Conservation (phyloP, 2,329 filamentous ascomycete genomes). For the Ophiostoma piceae region DNA sequence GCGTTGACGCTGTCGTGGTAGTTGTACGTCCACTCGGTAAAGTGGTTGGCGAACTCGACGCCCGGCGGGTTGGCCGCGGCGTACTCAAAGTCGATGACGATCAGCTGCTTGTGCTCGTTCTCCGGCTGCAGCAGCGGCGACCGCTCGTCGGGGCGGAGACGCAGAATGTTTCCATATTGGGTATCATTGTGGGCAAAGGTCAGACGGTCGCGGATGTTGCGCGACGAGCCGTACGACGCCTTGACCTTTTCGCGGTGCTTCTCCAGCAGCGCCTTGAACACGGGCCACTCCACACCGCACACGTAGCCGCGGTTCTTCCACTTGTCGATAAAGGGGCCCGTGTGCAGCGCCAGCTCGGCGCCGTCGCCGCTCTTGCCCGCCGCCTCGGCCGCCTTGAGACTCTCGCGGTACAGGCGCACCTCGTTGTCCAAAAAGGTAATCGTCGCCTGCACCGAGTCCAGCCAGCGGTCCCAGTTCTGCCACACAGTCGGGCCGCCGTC, state of each 20-base stretch:
- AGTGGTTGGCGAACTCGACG: conserved; percentile 94
- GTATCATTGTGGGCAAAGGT: conserved; percentile 98
- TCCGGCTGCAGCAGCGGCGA: conserved; percentile 83
- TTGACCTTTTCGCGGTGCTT: conserved; percentile 73
- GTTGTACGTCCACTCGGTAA: conserved; percentile 97
- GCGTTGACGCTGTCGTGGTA: conserved; percentile 70
- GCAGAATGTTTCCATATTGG: conserved; percentile 96
- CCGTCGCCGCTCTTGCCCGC: background rate
- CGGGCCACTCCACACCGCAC: conserved; percentile 76
- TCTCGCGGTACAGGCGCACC: conserved; percentile 39
- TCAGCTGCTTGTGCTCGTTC: conserved; percentile 91
- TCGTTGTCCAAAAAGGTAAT: conserved; percentile 55
- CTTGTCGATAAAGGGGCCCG: conserved; percentile 33
- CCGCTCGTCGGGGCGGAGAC: conserved; percentile 61
- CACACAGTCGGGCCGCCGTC: conserved; percentile 77
- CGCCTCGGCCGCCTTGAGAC: conserved; percentile 6
- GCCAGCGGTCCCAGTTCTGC: conserved; percentile 93
- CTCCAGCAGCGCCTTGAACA: conserved; percentile 68
- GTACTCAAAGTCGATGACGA: conserved; percentile 98
- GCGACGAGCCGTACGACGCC: conserved; percentile 52
- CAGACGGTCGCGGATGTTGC: conserved; percentile 65
- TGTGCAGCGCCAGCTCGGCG: background rate
- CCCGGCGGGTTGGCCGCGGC: conserved; percentile 82
- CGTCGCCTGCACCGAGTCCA: conserved; percentile 58
- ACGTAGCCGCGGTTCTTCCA: conserved; percentile 72